Percentiles rank a stretch among this genome's conserved stretches.
Conservation (phyloP, 2,329 filamentous ascomycete species). For the Beauveria sp. region DNA sequence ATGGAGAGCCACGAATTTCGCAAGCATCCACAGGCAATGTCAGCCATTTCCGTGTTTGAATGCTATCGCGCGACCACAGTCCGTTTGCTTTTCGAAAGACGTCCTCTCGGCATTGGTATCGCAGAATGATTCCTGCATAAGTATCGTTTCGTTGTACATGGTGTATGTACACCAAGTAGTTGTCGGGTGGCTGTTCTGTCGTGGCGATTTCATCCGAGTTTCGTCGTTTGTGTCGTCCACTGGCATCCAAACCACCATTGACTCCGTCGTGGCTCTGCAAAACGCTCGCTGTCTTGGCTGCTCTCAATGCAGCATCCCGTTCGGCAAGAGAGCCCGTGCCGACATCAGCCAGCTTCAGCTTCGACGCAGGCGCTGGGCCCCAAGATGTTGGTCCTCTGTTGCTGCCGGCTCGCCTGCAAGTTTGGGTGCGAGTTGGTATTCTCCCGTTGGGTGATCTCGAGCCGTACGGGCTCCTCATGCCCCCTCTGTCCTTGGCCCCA, state of each 20-base stretch:
- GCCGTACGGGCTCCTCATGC: not conserved
- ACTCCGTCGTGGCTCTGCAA: conserved; percentile 55
- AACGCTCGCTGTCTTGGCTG: conserved; percentile 50
- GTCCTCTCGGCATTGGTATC: conserved; percentile 79
- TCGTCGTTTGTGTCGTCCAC: conserved; percentile 54
- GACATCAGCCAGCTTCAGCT: conserved; percentile 38
- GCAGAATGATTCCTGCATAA: conserved; percentile 82
- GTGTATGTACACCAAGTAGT: conserved; percentile 86
- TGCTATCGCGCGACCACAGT: conserved; percentile 88
- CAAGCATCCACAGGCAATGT: conserved; percentile 86
- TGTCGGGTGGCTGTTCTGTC: conserved; percentile 53
- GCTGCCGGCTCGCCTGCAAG: conserved; percentile 14
- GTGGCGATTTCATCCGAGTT: conserved; percentile 56
- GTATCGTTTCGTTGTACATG: conserved; percentile 77
- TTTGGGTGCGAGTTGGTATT: conserved; percentile 14
- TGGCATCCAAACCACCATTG: conserved; percentile 49
- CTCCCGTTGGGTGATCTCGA: conserved; percentile 5
- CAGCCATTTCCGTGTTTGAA: conserved; percentile 75
- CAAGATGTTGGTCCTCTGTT: conserved; percentile 25
- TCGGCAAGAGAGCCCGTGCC: conserved; percentile 47
- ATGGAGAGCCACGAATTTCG: conserved; percentile 67
- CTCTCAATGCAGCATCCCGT: conserved; percentile 46
- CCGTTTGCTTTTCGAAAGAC: conserved; percentile 82
- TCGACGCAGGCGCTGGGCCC: conserved; percentile 45
- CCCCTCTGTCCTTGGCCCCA: conserved; percentile 17